Conservation (phyloP, 176 grass and related monocot species). For the Phoenix dactylifera region DNA sequence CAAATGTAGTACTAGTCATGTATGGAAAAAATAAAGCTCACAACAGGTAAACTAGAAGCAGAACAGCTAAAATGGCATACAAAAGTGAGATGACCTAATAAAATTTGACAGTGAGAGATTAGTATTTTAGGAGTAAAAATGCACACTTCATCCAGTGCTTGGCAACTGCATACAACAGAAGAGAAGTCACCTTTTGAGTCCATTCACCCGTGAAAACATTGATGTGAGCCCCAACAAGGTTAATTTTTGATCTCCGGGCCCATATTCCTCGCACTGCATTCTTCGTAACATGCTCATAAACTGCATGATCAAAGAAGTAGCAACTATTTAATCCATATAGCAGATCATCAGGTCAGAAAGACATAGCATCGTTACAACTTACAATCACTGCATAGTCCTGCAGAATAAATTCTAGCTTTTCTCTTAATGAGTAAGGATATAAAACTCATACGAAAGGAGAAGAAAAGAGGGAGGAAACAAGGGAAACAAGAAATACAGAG, state of each 20-base stretch:
- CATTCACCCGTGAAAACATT: constrained; percentile 98
- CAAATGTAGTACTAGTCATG: too few species aligned
- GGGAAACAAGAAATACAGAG: too few species aligned
- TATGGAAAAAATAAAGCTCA: too few species aligned
- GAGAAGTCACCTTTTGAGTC: constrained; percentile 74
- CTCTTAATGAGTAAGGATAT: too few species aligned
- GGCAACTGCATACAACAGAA: not conserved
- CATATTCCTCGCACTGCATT: constrained; percentile 92
- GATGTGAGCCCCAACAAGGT: constrained; percentile 95
- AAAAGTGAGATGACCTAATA: too few species aligned
- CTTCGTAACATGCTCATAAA: constrained; percentile 94
- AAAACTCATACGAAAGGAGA: too few species aligned
- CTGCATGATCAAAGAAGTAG: constrained; percentile 34
- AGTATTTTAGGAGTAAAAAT: too few species aligned
- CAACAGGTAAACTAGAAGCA: too few species aligned
- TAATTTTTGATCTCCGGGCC: constrained; percentile 76
- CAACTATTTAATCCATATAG: constrained; percentile 1
- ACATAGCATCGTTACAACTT: not conserved
- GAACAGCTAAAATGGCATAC: too few species aligned
- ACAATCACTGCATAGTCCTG: not conserved
- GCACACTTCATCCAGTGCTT: too few species aligned
- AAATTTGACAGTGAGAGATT: too few species aligned
- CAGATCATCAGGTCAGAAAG: not conserved
- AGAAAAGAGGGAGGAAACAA: too few species aligned
- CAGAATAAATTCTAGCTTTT: not conserved